Percentiles rank a stretch among this genome's conserved stretches.
phyloP scores from a whole-genome alignment of 129 eudicot species.

The Centella asiatica region DNA sequence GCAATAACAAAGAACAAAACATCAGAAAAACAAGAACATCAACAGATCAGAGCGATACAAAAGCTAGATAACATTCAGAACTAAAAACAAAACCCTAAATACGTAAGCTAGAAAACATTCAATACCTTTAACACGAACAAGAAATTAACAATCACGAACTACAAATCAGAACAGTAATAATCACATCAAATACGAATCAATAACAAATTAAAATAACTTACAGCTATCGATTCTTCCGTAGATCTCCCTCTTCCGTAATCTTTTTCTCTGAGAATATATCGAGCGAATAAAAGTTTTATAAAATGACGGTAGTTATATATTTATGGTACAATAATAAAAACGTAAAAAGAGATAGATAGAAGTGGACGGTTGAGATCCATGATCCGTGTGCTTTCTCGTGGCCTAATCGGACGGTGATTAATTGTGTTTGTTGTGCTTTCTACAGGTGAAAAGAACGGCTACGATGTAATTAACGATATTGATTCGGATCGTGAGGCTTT shows the following conservation, averaged over 20 bases:
- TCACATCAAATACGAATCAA: too few relatives aligned
- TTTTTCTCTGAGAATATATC: neutral
- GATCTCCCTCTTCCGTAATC: neutral
- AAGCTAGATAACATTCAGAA: neutral
- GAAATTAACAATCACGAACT: neutral
- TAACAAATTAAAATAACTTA: too few relatives aligned
- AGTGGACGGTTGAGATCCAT: slow-evolving; percentile 20
- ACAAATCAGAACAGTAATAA: neutral
- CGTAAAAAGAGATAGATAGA: neutral
- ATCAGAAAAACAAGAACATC: neutral
- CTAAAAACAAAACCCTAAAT: neutral
- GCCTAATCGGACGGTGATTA: slow-evolving; percentile 14
- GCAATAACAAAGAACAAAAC: too few relatives aligned
- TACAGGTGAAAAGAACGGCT: slow-evolving; percentile 5
- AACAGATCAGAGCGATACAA: neutral
- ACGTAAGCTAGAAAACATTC: too few relatives aligned
- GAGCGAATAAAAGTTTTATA: slow-evolving; percentile 9
- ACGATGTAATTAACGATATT: slow-evolving; percentile 7
- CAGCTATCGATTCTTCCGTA: neutral
- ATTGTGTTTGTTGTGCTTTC: slow-evolving; percentile 19
- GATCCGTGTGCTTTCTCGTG: slow-evolving; percentile 20
- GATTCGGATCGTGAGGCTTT: slow-evolving; percentile 26
- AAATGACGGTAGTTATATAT: neutral
- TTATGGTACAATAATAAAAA: slow-evolving; percentile 13
- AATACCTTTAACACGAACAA: neutral